Base-by-base conservation (phyloP, 2,329 filamentous ascomycete genomes). In the Aspergillus jensenii region DNA sequence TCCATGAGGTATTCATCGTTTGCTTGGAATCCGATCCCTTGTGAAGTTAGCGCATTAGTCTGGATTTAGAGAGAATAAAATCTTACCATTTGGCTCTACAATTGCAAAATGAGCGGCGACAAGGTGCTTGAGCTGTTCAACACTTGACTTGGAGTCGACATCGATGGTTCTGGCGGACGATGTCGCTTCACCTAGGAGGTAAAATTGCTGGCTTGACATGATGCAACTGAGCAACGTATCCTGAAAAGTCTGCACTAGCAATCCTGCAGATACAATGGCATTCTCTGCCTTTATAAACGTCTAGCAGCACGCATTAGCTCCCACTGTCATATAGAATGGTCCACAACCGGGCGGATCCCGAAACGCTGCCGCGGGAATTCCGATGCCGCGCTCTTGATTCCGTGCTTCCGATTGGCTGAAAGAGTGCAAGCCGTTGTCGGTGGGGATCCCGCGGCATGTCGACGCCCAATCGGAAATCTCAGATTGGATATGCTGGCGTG, bases 41-140 rank as follows among this genome's bases (percentile, higher is more conserved):
- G 9, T 5, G 19, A 6, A 15, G 5, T 21, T 50, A n/a, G 17
- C 21, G 21, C 21, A 21, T 3, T 21, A 21, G 21, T 21, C 21
- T 1, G 21, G 21, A 21, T 21, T 21, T 21, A 1, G 21, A 21
- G 21, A 21, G 21, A 21, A 21, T 21, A 4, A 21, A 21, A 4
- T 4, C 21, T 21, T 21, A 21, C 70, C 69, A 39, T 51, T 64
- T 12, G 70, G 67, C 19, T 70, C 65, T 6, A 72, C 68, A 50
- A 72, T 68, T 15, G 69, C 68, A 55, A 71, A 71, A 39, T 72
- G 63, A 19, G 65, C 64, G 25, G 68, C 69, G 33, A 71, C 59
- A 8, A 68, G 51, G 31, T 65, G 45, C 17, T 63, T 60, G 15
- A 71, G 52, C 0, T 52, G 62, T 43, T 68, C 61, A 41, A 65